phyloP scores from a whole-genome alignment of 2,329 filamentous ascomycete genomes.

The Fusarium temperatum region DNA sequence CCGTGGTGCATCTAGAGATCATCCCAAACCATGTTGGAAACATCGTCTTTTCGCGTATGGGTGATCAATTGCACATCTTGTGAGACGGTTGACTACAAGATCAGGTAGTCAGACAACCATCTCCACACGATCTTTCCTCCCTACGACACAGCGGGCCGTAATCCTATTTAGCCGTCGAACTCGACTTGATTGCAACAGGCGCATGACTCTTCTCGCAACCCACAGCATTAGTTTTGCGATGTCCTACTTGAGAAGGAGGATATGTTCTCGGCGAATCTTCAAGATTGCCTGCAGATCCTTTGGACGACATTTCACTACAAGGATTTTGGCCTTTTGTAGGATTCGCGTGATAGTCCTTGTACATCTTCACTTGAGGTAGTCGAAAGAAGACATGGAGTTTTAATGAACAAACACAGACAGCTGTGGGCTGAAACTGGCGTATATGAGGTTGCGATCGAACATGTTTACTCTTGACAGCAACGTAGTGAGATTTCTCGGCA shows the following conservation, averaged over 20 bases:
- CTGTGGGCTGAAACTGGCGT: neutral
- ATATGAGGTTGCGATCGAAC: neutral
- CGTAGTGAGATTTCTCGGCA: slow-evolving; percentile 2
- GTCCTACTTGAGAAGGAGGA: neutral
- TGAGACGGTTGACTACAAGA: slow-evolving; percentile 6
- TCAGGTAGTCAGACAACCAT: slow-evolving; percentile 14
- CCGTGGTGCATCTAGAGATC: slow-evolving; percentile 25
- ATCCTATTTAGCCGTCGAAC: slow-evolving; percentile 32
- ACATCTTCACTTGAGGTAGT: neutral
- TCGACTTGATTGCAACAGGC: slow-evolving; percentile 17
- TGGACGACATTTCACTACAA: neutral
- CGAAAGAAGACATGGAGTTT: neutral
- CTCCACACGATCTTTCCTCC: slow-evolving; percentile 24
- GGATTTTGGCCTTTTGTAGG: neutral
- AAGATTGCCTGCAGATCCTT: neutral
- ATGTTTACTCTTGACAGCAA: neutral
- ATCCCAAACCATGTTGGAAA: slow-evolving; percentile 15
- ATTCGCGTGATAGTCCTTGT: neutral
- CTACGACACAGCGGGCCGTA: slow-evolving; percentile 22
- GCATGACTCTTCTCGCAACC: slow-evolving; percentile 29
- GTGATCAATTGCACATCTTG: slow-evolving; percentile 21
- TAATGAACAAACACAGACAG: neutral
- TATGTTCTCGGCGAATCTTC: slow-evolving; percentile 1
- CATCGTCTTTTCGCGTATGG: slow-evolving; percentile 1
- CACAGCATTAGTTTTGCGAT: slow-evolving; percentile 10